phyloP scores from a whole-genome alignment of 176 grass and related monocot species.

The Juncus effusus region DNA sequence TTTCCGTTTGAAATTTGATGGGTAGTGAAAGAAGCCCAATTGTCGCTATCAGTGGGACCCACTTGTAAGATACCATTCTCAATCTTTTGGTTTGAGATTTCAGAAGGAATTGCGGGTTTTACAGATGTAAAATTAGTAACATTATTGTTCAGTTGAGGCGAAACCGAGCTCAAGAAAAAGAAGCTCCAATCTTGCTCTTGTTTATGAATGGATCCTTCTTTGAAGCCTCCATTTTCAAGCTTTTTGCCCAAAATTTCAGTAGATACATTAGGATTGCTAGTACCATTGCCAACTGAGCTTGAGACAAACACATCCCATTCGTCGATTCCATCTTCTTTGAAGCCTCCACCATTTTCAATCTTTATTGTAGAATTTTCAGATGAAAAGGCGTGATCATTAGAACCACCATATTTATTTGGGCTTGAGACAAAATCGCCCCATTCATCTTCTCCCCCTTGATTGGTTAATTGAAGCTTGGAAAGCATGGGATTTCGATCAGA shows the following conservation, averaged over 20 bases:
- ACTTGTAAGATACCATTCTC: slow-evolving; percentile 12
- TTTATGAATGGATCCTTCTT: not conserved
- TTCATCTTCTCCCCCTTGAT: slow-evolving; percentile 20
- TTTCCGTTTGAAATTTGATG: not conserved
- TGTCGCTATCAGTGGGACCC: not conserved
- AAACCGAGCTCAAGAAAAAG: slow-evolving; percentile 7
- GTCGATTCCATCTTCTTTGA: not conserved
- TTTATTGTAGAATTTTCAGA: not conserved
- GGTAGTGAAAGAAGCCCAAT: slow-evolving; percentile 11
- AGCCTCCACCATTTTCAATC: no score
- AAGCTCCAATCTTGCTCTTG: slow-evolving; percentile 13
- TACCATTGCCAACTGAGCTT: not conserved
- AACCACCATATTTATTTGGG: not conserved
- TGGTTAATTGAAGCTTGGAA: slow-evolving; percentile 4
- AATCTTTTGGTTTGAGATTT: slow-evolving; percentile 2
- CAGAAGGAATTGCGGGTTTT: slow-evolving; percentile 2
- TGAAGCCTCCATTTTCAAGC: slow-evolving; percentile 13
- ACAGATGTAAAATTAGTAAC: not conserved
- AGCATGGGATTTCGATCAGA: not conserved
- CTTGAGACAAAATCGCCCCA: slow-evolving; percentile 21
- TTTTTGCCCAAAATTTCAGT: slow-evolving; percentile 5
- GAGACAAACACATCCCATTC: slow-evolving; percentile 12
- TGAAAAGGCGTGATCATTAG: not conserved
- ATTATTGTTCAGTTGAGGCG: not conserved
- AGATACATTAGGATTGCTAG: not conserved